phyloP scores from a whole-genome alignment of 2,329 filamentous ascomycete species.

The Penicillium digitatum region DNA sequence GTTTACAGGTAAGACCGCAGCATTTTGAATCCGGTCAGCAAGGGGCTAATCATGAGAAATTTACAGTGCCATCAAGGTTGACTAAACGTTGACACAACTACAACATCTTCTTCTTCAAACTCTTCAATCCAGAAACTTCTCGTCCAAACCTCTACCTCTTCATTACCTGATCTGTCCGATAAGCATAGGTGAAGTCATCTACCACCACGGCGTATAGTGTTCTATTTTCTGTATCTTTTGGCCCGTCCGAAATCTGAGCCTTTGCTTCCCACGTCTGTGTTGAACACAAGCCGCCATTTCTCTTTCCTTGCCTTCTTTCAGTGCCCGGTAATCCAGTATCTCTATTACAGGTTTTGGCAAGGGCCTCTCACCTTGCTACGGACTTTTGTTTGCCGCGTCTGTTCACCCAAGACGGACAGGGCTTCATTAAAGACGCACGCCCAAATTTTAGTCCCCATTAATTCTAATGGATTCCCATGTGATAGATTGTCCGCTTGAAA shows the following conservation, averaged over 20 bases:
- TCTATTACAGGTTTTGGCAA: neutral
- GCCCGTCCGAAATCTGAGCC: neutral
- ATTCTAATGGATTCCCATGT: neutral
- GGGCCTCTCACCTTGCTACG: neutral
- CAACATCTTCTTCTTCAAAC: neutral
- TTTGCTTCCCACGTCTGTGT: neutral
- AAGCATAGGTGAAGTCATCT: slow-evolving; percentile 20
- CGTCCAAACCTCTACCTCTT: neutral
- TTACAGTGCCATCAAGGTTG: slow-evolving; percentile 34
- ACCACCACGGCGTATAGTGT: slow-evolving; percentile 22
- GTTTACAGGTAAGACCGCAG: slow-evolving; percentile 66
- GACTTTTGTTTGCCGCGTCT: neutral
- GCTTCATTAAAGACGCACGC: neutral
- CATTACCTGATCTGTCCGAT: slow-evolving; percentile 15
- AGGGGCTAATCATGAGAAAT: slow-evolving; percentile 5
- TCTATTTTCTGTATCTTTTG: slow-evolving; percentile 12
- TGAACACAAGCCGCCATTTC: neutral
- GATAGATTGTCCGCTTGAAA: no score
- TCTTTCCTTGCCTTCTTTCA: neutral
- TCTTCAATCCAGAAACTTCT: neutral
- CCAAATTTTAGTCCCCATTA: neutral
- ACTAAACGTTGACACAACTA: slow-evolving; percentile 17
- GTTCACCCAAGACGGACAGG: neutral
- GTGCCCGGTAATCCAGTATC: neutral
- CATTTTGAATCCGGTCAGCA: neutral